A percentile compares a stretch with the other conserved stretches of the same genome.
These are phyloP conservation scores for Trichoderma sp. DNA, from an alignment of 2,329 filamentous ascomycete species.

Conservation along the genomic window DNA sequence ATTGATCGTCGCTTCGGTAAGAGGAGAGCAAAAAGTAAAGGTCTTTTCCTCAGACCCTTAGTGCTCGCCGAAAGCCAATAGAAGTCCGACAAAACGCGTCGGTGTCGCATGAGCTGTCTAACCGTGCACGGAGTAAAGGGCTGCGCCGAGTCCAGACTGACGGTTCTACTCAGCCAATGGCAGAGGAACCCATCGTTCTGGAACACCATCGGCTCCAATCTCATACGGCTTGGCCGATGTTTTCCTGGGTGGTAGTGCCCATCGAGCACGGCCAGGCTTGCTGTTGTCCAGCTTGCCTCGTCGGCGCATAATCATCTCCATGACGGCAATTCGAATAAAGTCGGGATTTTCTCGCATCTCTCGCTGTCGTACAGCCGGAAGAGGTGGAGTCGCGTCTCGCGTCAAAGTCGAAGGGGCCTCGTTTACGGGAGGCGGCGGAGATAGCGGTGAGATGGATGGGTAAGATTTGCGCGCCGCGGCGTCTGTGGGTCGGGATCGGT, in stretches of 20 bases:
- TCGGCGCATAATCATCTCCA: conserved; percentile 73
- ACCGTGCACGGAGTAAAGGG: not conserved
- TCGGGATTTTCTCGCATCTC: conserved; percentile 72
- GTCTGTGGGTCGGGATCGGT: conserved; percentile 50
- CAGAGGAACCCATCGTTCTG: conserved; percentile 59
- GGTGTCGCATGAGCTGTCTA: not conserved
- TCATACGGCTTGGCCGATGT: conserved; percentile 57
- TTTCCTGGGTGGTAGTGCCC: conserved; percentile 69
- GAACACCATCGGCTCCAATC: conserved; percentile 61
- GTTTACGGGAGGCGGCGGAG: conserved; percentile 40
- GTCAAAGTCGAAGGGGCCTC: conserved; percentile 34
- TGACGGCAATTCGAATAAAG: conserved; percentile 71
- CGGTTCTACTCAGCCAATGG: not conserved
- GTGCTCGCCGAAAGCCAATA: not conserved
- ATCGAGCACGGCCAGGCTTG: conserved; percentile 67
- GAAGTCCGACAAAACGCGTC: not conserved
- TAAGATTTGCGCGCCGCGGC: conserved; percentile 40
- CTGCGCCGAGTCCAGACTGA: conserved; percentile 1
- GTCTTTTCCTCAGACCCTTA: conserved; percentile 3
- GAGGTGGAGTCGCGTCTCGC: conserved; percentile 31
- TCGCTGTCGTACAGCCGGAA: conserved; percentile 60
- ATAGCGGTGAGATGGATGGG: conserved; percentile 39
- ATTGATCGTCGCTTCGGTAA: not conserved
- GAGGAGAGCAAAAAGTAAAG: not conserved
- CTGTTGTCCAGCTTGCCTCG: conserved; percentile 68